Evolutionary conservation across 1,139 yeast species (phyloP).

Genomic region (Maudiozyma humilis): DNA sequence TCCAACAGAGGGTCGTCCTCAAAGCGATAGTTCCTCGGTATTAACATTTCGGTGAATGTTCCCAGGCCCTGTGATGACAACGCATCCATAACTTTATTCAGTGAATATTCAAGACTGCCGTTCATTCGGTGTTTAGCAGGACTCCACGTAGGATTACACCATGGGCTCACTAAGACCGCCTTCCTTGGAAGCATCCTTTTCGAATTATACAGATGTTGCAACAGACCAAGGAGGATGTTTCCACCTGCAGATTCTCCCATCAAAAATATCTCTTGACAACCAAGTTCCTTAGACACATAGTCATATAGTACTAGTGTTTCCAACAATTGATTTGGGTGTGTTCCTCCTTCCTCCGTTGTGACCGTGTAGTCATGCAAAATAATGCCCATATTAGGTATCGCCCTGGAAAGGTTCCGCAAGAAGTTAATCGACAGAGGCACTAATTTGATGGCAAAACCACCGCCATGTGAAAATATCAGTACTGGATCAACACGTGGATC

Average conservation of each 20-base stretch:
- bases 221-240: conserved; percentile 16
- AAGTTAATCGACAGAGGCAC: conserved; percentile 13
- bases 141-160: conserved; percentile 20
- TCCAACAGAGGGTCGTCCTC: conserved; percentile 15
- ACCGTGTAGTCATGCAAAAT: conserved; percentile 16
- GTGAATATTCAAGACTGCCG: conserved; percentile 3
- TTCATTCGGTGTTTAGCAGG: not conserved
- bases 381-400: conserved; percentile 14
- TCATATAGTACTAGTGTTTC: conserved; percentile 15
- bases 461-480: conserved; percentile 20
- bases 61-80: conserved; percentile 14
- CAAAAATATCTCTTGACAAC: conserved; percentile 12
- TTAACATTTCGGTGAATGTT: conserved; percentile 12
- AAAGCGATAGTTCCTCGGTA: conserved; percentile 5
- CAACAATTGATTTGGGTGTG: conserved; percentile 14
- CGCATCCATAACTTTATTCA: conserved; percentile 12
- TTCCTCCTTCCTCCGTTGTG: not conserved
- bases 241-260: conserved; percentile 29
- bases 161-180: conserved; percentile 23
- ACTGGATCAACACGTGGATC: conserved; percentile 14
- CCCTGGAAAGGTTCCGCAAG: conserved; percentile 10
- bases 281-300: conserved; percentile 7
- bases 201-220: conserved; percentile 12
- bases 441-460: conserved; percentile 18
- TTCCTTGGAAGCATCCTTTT: conserved; percentile 14